Evolutionary conservation across 306 rosid genomes (phyloP), one percentile per base, ranked within the genome.

Genomic region (Sicyos baderoa): DNA sequence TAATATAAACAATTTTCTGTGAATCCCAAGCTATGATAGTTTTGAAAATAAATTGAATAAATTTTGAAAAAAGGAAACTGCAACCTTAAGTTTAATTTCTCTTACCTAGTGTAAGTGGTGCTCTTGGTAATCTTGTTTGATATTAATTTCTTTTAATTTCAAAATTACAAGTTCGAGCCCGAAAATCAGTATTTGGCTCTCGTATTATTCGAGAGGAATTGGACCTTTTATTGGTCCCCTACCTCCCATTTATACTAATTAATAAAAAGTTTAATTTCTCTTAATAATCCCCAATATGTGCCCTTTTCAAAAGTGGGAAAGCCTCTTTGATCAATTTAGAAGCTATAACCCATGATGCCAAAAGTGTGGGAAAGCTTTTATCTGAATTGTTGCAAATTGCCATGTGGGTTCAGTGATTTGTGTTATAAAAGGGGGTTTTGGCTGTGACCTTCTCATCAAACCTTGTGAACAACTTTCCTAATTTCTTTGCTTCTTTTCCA

Each of bases 351-450:
- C 6, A 59, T 59, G 66, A 56, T 7, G 21, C 22, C 45, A 29
- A 59, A 29, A 32, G 47, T 61, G 8, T 37, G 27, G 27, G 68
- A 61, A n/a, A 37, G 45, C 49, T 61, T 35, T 61, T 1, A n/a
- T 18, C 68, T 61, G 8, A 61, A 61, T 61, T 61, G 50, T 61
- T 61, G 68, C 27, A 37, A 0, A n/a, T 61, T 35, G 68, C 50
- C 68, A 61, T 61, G 68, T 61, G 68, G 68, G 68, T 27, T 42
- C 19, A 3, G 1, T 23, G 18, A 22, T n/a, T 9, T 37, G 50
- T 55, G 35, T 61, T 61, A 61, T 37, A 37, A 37, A 61, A 35
- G n/a, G 5, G 68, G 68, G 48, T 53, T 48, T 21, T 51, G 42
- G 62, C 22, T 16, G 18, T 54, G 35, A 5, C 7, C 19, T 21